Evolutionary conservation across 345 rosid species (phyloP), one percentile per base, ranked within the genome.

Genomic region (Populus davidiana): DNA sequence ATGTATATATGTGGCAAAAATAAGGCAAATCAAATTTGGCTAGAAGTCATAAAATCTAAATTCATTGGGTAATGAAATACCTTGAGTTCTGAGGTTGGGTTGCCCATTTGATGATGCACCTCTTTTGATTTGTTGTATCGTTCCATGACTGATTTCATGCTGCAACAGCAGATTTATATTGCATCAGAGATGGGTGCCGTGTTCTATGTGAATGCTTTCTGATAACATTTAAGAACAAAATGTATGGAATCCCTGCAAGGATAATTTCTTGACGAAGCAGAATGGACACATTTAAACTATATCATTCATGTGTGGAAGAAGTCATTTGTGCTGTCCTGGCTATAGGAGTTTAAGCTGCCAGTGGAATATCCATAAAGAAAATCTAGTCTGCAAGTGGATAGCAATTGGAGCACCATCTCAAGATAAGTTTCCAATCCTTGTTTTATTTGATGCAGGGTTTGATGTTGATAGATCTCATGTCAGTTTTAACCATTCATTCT

Each of bases 61-160:
- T 25, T 25, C 64, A 23, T 6, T 9, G 29, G 70, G 35, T n/a
- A 44, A 36, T 56, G 27, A 69, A 56, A 43, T 86, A 89, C 91
- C 91, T 87, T 87, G 74, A 82, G 78, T 80, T 89, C 91, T 7
- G 90, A 84, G 52, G 81, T 79, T 31, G 77, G 83, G 63, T 82
- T 82, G 38, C 83, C 85, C 54, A 35, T 70, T 70, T 81, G 88
- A 33, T 82, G 77, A 54, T 85, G 73, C 33, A 85, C 88, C 72
- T 83, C 91, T 76, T 88, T 88, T 61, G 88, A 69, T 86, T 85
- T 85, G 79, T 80, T 83, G 80, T 80, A 88, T 69, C 82, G 81
- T 67, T 81, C 89, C 16, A 84, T 81, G 62, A 88, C 75, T 39
- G 90, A 78, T 77, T 82, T 87, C 88, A 89, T 87, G 84, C 90